These are phyloP conservation scores for Trametes sp. DNA, from an alignment of 1,284 basidiomycete genomes.

Conservation along the genomic window DNA sequence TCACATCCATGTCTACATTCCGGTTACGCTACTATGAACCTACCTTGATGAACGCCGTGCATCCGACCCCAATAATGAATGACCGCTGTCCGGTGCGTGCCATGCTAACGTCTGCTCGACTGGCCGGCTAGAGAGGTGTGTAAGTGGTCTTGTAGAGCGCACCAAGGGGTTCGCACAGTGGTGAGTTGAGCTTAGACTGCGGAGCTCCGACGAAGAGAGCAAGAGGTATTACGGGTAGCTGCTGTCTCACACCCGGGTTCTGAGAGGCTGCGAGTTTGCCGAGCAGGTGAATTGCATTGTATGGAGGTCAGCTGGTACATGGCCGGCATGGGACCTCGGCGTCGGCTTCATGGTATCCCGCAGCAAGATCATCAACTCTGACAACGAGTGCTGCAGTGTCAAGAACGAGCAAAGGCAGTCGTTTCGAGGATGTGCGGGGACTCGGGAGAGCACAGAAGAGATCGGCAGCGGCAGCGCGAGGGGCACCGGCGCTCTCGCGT, in stretches of 20 bases:
- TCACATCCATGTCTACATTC: not conserved
- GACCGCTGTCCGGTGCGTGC: conserved; percentile 54
- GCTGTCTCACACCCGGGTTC: no score
- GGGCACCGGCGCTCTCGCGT: not conserved
- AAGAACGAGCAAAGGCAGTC: not conserved
- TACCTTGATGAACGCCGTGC: conserved; percentile 85
- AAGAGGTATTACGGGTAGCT: not conserved
- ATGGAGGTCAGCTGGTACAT: conserved; percentile 12
- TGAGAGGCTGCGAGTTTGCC: not conserved
- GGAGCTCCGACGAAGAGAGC: not conserved
- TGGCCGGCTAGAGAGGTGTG: not conserved
- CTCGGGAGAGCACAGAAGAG: not conserved
- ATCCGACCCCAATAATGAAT: conserved; percentile 81
- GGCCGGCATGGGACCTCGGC: not conserved
- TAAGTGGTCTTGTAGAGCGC: not conserved
- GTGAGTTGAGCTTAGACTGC: not conserved
- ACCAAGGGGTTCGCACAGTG: not conserved
- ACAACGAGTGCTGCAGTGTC: not conserved
- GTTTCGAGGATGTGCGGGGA: not conserved
- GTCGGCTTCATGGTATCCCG: not conserved
- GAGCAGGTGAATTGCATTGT: conserved; percentile 2
- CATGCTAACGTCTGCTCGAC: conserved; percentile 26
- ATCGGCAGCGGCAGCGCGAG: no score
- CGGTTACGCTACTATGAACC: not conserved
- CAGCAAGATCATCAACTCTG: not conserved